These are phyloP conservation scores for Tricholoma furcatifolium DNA, from an alignment of 768 basidiomycete species.

Conservation along the genomic window DNA sequence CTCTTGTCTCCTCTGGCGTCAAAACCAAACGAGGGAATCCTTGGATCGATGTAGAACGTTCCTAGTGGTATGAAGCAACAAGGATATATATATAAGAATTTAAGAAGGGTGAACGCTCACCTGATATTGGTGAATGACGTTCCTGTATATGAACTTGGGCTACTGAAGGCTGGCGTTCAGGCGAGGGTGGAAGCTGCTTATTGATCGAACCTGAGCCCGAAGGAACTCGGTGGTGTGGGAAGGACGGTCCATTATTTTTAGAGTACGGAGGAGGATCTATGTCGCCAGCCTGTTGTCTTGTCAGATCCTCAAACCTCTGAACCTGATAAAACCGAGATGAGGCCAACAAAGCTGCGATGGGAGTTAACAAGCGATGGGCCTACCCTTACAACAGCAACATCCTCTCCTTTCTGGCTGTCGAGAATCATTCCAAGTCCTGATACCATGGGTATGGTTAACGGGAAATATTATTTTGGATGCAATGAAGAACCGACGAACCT, in stretches of 20 bases:
- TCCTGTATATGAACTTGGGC: constrained; percentile 14
- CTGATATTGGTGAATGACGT: constrained; percentile 8
- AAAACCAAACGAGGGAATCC: constrained; percentile 25
- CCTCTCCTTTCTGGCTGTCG: constrained; percentile 2
- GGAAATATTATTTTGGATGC: background rate
- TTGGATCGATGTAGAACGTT: constrained; percentile 41
- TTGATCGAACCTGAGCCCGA: background rate
- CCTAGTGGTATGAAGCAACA: constrained; percentile 23
- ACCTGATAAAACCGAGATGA: background rate
- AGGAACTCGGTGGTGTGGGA: background rate
- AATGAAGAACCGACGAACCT: background rate
- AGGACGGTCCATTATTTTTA: background rate
- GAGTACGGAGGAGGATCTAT: constrained; percentile 10
- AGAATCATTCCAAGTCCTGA: constrained; percentile 9
- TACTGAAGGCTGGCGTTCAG: constrained; percentile 6
- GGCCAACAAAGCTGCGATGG: too few species aligned
- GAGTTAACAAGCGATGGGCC: too few species aligned
- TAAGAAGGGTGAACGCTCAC: background rate
- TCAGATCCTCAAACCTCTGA: background rate
- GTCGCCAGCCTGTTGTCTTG: background rate
- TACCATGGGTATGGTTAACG: background rate
- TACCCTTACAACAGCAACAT: background rate
- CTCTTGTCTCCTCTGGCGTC: constrained; percentile 22
- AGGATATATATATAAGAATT: background rate
- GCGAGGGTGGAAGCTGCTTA: background rate